Evolutionary conservation across 2,329 filamentous ascomycete species (phyloP).

Genomic region (Pleomassaria siparia): DNA sequence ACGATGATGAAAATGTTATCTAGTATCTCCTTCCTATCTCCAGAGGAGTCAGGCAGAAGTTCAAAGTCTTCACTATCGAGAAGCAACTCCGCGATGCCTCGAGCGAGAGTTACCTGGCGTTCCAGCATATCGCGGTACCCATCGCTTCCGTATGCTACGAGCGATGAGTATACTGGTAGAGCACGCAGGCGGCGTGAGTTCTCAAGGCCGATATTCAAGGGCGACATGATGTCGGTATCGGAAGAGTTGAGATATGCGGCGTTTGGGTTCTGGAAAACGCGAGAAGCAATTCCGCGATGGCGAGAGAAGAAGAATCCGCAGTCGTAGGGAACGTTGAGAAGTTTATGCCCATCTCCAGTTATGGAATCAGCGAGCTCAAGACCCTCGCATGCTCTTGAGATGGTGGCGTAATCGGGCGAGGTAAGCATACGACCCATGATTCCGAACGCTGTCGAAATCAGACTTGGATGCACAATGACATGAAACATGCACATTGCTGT

Average conservation of each 20-base stretch:
- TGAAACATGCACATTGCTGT: background rate
- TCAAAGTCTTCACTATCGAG: slow-evolving; percentile 64
- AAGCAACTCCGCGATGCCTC: slow-evolving; percentile 67
- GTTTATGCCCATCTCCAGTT: slow-evolving; percentile 82
- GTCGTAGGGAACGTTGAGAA: slow-evolving; percentile 95
- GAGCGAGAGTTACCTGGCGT: slow-evolving; percentile 71
- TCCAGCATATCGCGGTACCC: slow-evolving; percentile 71
- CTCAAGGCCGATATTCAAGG: slow-evolving; percentile 83
- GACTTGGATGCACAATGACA: background rate
- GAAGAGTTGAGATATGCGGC: slow-evolving; percentile 71
- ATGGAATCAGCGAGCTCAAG: slow-evolving; percentile 86
- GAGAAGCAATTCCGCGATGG: slow-evolving; percentile 58
- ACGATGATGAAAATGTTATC: slow-evolving; percentile 69
- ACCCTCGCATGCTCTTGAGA: slow-evolving; percentile 58
- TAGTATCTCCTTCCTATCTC: slow-evolving; percentile 45
- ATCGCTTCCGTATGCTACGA: slow-evolving; percentile 70
- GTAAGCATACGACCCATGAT: slow-evolving; percentile 71
- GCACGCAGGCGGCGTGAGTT: slow-evolving; percentile 91
- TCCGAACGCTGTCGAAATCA: slow-evolving; percentile 66
- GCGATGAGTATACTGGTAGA: slow-evolving; percentile 81
- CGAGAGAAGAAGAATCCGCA: slow-evolving; percentile 85
- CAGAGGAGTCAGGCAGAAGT: slow-evolving; percentile 57
- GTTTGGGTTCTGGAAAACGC: slow-evolving; percentile 80
- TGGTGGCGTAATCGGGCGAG: slow-evolving; percentile 58
- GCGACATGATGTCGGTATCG: slow-evolving; percentile 65